A percentile compares a stretch with the other conserved stretches of the same genome.
phyloP scores from a whole-genome alignment of 2,329 filamentous ascomycete genomes.

The Penicillium sp. region DNA sequence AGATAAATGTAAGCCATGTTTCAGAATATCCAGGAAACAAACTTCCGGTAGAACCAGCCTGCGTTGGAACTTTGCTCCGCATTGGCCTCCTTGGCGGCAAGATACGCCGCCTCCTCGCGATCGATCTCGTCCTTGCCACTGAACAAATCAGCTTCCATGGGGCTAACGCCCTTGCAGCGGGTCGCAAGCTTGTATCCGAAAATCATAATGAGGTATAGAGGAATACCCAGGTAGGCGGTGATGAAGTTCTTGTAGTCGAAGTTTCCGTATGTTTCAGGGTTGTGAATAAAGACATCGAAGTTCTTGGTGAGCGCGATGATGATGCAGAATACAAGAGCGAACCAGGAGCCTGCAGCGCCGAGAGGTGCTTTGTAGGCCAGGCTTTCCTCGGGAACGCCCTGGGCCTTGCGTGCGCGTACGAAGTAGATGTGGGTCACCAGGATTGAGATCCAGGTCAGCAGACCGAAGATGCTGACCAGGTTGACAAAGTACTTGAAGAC shows the following conservation, averaged over 20 bases:
- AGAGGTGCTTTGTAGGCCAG: slow-evolving; percentile 69
- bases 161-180: slow-evolving; percentile 55
- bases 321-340: slow-evolving; percentile 67
- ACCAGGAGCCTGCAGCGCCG: slow-evolving; percentile 67
- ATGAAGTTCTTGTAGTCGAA: slow-evolving; percentile 77
- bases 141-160: slow-evolving; percentile 66
- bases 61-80: slow-evolving; percentile 38
- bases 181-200: slow-evolving; percentile 64
- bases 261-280: slow-evolving; percentile 45
- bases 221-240: slow-evolving; percentile 74
- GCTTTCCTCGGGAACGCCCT: slow-evolving; percentile 55
- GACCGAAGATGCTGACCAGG: slow-evolving; percentile 65
- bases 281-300: slow-evolving; percentile 66
- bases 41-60: slow-evolving; percentile 58
- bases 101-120: slow-evolving; percentile 68
- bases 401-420: slow-evolving; percentile 61
- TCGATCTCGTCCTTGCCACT: slow-evolving; percentile 72
- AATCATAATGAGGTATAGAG: slow-evolving; percentile 68
- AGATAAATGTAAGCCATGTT: neutral
- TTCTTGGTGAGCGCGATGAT: slow-evolving; percentile 80
- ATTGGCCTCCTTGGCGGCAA: slow-evolving; percentile 54
- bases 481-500: slow-evolving; percentile 68
- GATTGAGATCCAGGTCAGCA: slow-evolving; percentile 67
- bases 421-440: slow-evolving; percentile 68
- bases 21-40: slow-evolving; percentile 62